Conservation (phyloP, 139 green algal species). For the Auxenochlorella protothecoides region DNA sequence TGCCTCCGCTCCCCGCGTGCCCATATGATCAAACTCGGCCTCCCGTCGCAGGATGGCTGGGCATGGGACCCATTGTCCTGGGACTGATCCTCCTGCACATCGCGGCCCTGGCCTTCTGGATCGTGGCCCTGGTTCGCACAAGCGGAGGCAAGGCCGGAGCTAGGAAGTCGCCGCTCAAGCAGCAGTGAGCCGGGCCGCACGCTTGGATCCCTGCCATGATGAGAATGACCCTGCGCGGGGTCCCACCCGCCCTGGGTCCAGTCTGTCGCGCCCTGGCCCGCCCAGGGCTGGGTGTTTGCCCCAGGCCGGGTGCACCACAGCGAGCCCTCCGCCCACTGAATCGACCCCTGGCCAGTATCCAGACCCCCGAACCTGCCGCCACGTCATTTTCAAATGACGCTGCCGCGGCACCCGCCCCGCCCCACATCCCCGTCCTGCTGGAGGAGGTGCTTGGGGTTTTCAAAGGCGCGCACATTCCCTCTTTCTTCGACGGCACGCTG, state of each 20-base stretch:
- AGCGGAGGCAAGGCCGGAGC: neutral
- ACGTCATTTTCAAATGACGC: too few relatives aligned
- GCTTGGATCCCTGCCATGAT: neutral
- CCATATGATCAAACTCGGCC: neutral
- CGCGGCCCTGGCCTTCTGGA: conserved; percentile 18
- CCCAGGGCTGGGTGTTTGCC: neutral
- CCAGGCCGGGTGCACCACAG: neutral
- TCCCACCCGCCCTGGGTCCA: too few relatives aligned
- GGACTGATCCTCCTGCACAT: conserved; percentile 19
- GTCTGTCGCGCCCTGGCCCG: neutral
- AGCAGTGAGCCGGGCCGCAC: conserved; percentile 9
- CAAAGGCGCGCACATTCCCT: conserved; percentile 10
- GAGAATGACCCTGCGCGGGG: neutral
- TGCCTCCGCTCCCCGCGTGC: too few relatives aligned
- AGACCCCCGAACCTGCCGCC: too few relatives aligned
- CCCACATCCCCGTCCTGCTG: conserved; percentile 49
- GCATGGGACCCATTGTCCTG: conserved; percentile 9
- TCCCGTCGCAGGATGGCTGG: neutral
- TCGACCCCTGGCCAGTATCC: too few relatives aligned
- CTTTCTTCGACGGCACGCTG: conserved; percentile 81
- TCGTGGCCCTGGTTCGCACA: conserved; percentile 11
- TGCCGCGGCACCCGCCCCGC: neutral
- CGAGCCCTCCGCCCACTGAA: too few relatives aligned
- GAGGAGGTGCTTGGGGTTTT: conserved; percentile 50
- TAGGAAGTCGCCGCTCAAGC: conserved; percentile 1